A percentile compares a stretch with the other conserved stretches of the same genome.
Evolutionary conservation across 164 flowering plant genomes (phyloP).

Genomic region (Brasenia schreberi): DNA sequence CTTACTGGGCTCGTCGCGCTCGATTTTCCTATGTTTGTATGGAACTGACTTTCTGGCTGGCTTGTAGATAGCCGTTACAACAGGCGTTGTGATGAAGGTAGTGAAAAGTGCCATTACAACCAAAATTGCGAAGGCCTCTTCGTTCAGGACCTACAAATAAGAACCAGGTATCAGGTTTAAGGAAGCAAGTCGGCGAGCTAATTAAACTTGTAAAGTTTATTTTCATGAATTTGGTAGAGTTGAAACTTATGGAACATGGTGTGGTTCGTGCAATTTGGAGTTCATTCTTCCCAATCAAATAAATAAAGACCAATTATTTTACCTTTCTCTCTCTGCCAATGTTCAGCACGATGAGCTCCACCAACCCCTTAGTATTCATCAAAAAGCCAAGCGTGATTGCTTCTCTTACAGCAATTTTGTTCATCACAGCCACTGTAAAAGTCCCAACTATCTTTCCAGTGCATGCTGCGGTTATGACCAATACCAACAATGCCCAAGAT

Average conservation of each 20-base stretch:
- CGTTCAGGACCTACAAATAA: slow-evolving; percentile 46
- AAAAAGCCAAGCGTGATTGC: slow-evolving; percentile 21
- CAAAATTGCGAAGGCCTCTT: slow-evolving; percentile 58
- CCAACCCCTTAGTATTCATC: slow-evolving; percentile 21
- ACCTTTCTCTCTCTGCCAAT: slow-evolving; percentile 27
- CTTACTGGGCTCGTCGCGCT: slow-evolving; percentile 2
- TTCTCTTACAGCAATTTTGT: slow-evolving; percentile 17
- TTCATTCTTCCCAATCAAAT: too few relatives aligned
- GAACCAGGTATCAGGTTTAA: not conserved
- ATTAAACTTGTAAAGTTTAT: not conserved
- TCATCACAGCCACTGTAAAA: slow-evolving; percentile 25
- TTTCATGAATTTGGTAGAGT: not conserved
- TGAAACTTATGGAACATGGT: not conserved
- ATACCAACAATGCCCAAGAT: slow-evolving; percentile 32
- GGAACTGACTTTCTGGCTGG: slow-evolving; percentile 15
- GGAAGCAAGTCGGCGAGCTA: not conserved
- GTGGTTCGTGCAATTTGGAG: not conserved
- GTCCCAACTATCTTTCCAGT: slow-evolving; percentile 54
- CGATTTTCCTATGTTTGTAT: slow-evolving; percentile 10
- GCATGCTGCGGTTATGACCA: slow-evolving; percentile 28
- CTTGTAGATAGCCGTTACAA: slow-evolving; percentile 49
- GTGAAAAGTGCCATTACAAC: slow-evolving; percentile 75
- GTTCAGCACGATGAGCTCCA: slow-evolving; percentile 30
- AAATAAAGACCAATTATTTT: not conserved
- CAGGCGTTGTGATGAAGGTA: slow-evolving; percentile 71